phyloP scores from a whole-genome alignment of 306 rosid species.

The Alnus rubra region DNA sequence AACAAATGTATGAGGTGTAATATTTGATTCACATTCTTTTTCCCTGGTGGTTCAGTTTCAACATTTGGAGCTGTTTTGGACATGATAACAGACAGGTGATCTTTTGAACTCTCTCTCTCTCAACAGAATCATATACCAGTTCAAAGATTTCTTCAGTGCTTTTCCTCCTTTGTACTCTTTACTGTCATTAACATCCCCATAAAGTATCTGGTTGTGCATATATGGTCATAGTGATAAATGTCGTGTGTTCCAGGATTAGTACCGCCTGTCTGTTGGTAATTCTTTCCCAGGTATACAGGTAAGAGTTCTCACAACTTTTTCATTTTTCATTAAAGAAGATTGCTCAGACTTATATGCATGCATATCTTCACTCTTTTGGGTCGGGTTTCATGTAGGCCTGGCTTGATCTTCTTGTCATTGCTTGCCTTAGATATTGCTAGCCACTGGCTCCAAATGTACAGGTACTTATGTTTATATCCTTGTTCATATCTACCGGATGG shows the following conservation, averaged over 20 bases:
- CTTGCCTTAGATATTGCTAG: constrained; percentile 93
- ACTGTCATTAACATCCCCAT: background rate
- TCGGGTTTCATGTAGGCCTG: constrained; percentile 70
- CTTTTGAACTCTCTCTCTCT: background rate
- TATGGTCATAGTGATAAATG: constrained; percentile 34
- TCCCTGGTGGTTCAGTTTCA: constrained; percentile 66
- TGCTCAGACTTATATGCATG: constrained; percentile 23
- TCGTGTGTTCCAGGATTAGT: constrained; percentile 74
- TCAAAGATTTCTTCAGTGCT: background rate
- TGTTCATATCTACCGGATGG: constrained; percentile 16
- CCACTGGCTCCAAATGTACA: constrained; percentile 99
- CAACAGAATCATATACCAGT: background rate
- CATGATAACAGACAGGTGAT: constrained; percentile 95
- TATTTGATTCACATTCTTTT: constrained; percentile 11
- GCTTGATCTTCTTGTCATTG: constrained; percentile 74
- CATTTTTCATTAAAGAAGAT: constrained; percentile 21
- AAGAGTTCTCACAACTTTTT: constrained; percentile 28
- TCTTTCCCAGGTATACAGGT: constrained; percentile 90
- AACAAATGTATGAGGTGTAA: constrained; percentile 13
- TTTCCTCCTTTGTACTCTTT: background rate
- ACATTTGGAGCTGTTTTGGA: constrained; percentile 99
- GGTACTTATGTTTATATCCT: constrained; percentile 40
- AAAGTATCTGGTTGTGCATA: background rate
- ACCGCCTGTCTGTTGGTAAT: constrained; percentile 92
- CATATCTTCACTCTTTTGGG: constrained; percentile 34